phyloP scores from a whole-genome alignment of 2,329 filamentous ascomycete genomes.

The Mycogone perniciosa region DNA sequence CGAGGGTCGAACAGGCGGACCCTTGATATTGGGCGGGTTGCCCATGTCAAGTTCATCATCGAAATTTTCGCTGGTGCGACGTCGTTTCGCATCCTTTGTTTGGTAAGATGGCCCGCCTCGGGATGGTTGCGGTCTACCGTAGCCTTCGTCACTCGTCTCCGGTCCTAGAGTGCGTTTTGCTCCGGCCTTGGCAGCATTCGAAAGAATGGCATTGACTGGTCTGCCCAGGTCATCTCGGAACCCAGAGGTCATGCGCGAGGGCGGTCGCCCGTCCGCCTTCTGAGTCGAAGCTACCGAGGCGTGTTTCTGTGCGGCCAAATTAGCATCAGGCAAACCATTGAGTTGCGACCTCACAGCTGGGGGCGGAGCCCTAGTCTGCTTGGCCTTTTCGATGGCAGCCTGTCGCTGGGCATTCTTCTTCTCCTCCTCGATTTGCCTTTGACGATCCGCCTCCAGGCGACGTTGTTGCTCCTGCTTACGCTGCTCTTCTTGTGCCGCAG shows the following conservation, averaged over 20 bases:
- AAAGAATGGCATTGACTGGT: constrained; percentile 53
- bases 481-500: constrained; percentile 59
- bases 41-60: constrained; percentile 57
- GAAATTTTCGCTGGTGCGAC: constrained; percentile 67
- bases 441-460: constrained; percentile 55
- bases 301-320: constrained; percentile 24
- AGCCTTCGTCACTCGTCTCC: constrained; percentile 51
- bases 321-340: constrained; percentile 44
- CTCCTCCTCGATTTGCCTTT: constrained; percentile 57
- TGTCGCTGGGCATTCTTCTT: constrained; percentile 62
- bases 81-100: constrained; percentile 68
- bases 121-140: constrained; percentile 36
- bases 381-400: constrained; percentile 57
- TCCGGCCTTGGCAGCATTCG: constrained; percentile 52
- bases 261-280: constrained; percentile 35
- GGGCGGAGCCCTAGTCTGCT: constrained; percentile 57
- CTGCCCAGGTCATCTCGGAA: constrained; percentile 54
- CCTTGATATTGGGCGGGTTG: constrained; percentile 59
- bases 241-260: constrained; percentile 54
- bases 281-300: constrained; percentile 24
- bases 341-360: constrained; percentile 51
- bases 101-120: constrained; percentile 58
- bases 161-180: constrained; percentile 69
- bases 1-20: constrained; percentile 78
- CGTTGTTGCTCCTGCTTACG: constrained; percentile 51